phyloP scores from a whole-genome alignment of 495 filamentous ascomycete genomes.

The Tetracladium setigerum region DNA sequence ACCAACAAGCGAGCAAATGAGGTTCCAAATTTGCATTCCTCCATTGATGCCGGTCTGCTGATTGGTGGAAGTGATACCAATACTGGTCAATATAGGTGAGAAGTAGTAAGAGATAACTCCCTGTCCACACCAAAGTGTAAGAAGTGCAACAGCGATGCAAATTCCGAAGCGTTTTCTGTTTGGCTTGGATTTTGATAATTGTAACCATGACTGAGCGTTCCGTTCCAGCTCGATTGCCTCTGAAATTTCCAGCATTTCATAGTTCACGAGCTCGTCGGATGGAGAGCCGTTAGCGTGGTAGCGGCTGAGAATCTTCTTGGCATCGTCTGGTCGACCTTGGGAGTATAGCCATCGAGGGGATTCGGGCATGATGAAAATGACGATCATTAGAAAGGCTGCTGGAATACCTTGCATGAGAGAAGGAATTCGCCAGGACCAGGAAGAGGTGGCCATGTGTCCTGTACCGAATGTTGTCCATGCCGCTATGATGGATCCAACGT shows the following conservation, averaged over 20 bases:
- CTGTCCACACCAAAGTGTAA: conserved; percentile 51
- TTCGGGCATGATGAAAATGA: conserved; percentile 18
- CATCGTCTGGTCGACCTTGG: conserved; percentile 21
- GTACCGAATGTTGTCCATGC: conserved; percentile 4
- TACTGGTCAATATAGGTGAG: conserved; percentile 37
- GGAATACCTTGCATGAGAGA: conserved; percentile 28
- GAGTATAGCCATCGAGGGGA: conserved; percentile 20
- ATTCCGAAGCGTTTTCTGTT: conserved; percentile 4
- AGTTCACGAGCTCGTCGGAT: conserved; percentile 23
- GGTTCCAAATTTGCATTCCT: conserved; percentile 15
- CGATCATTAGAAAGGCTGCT: conserved; percentile 12
- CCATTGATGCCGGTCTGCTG: conserved; percentile 13
- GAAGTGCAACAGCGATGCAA: background rate
- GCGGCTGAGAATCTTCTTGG: conserved; percentile 27
- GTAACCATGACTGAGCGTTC: conserved; percentile 45
- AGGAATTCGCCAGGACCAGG: conserved; percentile 45
- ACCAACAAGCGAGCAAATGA: conserved; percentile 3
- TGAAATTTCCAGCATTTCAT: conserved; percentile 39
- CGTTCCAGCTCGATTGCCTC: conserved; percentile 34
- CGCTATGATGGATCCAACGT: conserved; percentile 8
- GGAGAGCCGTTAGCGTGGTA: conserved; percentile 34
- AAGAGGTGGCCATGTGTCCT: conserved; percentile 19
- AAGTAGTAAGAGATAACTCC: conserved; percentile 48
- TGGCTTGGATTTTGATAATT: conserved; percentile 26
- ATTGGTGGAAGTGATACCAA: conserved; percentile 31